Evolutionary conservation across 192 early-diverging fungal genomes (phyloP), one percentile per base, ranked within the genome.

Genomic region (Coemansia interrupta): DNA sequence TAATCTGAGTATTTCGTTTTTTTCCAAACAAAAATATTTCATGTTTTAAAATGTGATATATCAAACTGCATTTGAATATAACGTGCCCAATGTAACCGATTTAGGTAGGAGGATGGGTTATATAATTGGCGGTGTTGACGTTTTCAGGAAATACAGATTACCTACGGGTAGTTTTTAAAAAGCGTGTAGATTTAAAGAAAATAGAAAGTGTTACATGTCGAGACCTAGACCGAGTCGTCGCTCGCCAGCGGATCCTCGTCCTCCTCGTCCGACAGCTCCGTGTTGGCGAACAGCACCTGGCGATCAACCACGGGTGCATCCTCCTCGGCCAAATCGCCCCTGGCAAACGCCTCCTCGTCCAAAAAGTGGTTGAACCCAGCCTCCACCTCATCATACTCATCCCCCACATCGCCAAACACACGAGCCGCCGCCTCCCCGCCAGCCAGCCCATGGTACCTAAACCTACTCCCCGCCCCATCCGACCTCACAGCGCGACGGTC

Each of bases 351-450:
- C 23, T 78, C 75, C 30, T 78, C 74, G 7, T 78, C 69, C 43
- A 78, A 61, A 44, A 78, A 68, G 46, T 78, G 75, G 48, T 68
- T 78, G 40, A 78, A 78, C 9, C 70, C 69, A 18, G 70, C 70
- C 22, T 78, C 75, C 39, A 78, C 53, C 45, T 64, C 75, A 61
- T 78, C 75, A 32, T 72, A 76, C 47, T 66, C 73, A 58, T 78
- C 75, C 3, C 58, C 14, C 5, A n/a, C 60, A 1, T 18, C 22
- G 24, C 36, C 26, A 5, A 36, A 36, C 32, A 36, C 32, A 1
- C 32, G 32, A 3, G 32, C 32, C 8, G 32, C 32, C 8, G 32
- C 32, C 10, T 36, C 32, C 8, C 32, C 32, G 6, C 1, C 6
- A 36, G 5, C 32, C 32, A 36, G 2, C 26, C 26, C 4, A 1